These are phyloP conservation scores for Beta corolliflora DNA, from an alignment of 179 eudicot genomes.

Conservation along the genomic window DNA sequence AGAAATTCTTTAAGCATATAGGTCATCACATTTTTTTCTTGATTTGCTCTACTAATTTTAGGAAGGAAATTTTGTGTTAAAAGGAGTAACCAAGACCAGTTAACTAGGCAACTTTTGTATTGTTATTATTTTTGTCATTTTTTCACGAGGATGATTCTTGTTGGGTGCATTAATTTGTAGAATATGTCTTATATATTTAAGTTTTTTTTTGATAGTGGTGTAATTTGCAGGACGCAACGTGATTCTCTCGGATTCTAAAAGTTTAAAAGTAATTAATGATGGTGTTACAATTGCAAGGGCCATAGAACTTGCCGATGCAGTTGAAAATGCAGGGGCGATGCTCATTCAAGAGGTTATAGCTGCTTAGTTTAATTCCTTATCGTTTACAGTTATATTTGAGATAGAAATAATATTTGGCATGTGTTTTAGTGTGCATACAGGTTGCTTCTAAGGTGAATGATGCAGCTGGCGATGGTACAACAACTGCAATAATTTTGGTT, in stretches of 20 bases:
- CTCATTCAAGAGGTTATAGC: slow-evolving; percentile 77
- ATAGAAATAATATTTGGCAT: slow-evolving; percentile 28
- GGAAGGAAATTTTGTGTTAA: background rate
- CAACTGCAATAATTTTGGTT: slow-evolving; percentile 89
- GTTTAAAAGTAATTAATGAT: slow-evolving; percentile 82
- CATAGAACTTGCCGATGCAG: slow-evolving; percentile 80
- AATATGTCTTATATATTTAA: background rate
- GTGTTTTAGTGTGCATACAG: slow-evolving; percentile 47
- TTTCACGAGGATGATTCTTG: background rate
- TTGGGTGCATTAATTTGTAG: background rate
- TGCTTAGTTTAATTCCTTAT: slow-evolving; percentile 17
- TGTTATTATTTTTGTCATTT: background rate
- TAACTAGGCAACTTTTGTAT: background rate
- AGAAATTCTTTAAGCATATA: background rate
- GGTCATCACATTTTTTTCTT: background rate
- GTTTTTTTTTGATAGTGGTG: background rate
- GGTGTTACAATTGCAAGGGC: slow-evolving; percentile 89
- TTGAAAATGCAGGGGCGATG: slow-evolving; percentile 83
- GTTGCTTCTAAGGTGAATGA: slow-evolving; percentile 91
- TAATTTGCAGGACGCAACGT: slow-evolving; percentile 82
- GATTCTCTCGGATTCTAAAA: slow-evolving; percentile 69
- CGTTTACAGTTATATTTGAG: slow-evolving; percentile 15
- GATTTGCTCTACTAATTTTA: background rate
- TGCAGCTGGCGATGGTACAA: slow-evolving; percentile 94
- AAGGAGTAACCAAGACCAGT: background rate